phyloP scores from a whole-genome alignment of 495 filamentous ascomycete species.

The Rhypophila decipiens region DNA sequence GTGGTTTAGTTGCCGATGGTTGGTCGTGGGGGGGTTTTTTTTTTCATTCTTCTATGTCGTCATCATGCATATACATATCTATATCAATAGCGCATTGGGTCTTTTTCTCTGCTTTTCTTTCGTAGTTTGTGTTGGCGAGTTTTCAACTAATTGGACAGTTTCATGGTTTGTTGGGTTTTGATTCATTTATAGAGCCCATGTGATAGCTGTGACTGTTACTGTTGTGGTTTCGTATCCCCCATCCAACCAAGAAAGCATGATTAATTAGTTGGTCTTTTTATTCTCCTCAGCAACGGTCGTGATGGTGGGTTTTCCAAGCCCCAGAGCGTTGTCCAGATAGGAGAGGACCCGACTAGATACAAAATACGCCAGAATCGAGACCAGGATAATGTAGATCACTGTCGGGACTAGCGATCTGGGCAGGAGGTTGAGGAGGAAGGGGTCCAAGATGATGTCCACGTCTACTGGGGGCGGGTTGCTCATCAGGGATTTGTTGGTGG shows the following conservation, averaged over 20 bases:
- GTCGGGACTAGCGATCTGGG: conserved; percentile 66
- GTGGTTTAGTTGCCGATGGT: too few species aligned
- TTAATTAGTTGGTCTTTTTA: too few species aligned
- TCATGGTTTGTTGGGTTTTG: too few species aligned
- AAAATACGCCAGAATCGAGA: conserved; percentile 48
- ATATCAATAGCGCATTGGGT: neutral
- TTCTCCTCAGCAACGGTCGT: too few species aligned
- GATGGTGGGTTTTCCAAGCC: too few species aligned
- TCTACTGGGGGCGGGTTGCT: conserved; percentile 61
- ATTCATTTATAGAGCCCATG: too few species aligned
- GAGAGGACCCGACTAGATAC: conserved; percentile 29
- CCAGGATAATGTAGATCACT: conserved; percentile 49
- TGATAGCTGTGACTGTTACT: too few species aligned
- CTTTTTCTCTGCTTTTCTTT: neutral
- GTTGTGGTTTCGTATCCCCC: too few species aligned
- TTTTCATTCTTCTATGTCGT: neutral
- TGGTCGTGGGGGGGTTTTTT: too few species aligned
- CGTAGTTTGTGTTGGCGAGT: neutral
- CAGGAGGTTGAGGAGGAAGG: conserved; percentile 66
- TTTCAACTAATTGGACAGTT: too few species aligned
- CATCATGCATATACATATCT: neutral
- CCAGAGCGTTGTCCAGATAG: too few species aligned
- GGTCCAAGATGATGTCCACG: conserved; percentile 88
- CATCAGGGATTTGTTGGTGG: conserved; percentile 69
- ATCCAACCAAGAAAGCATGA: too few species aligned